phyloP scores from a whole-genome alignment of 148 eudicot genomes.

The Spergularia bocconei region DNA sequence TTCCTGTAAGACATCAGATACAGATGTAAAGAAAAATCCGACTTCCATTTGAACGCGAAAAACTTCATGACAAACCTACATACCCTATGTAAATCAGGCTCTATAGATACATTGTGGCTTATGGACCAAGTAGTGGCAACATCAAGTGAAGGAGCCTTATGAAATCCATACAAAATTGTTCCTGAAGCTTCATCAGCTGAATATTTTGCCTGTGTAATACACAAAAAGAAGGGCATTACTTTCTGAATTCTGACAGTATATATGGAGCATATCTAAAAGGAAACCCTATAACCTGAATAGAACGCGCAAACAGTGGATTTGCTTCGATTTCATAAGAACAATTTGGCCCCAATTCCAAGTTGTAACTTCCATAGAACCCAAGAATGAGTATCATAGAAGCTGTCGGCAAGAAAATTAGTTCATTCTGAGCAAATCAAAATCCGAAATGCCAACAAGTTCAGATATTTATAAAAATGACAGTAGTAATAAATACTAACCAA shows the following conservation, averaged over 20 bases:
- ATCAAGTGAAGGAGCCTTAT: constrained; percentile 55
- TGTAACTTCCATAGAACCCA: constrained; percentile 49
- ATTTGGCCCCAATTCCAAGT: constrained; percentile 50
- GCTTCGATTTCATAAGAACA: constrained; percentile 39
- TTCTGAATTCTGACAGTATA: not conserved
- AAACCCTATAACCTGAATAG: constrained; percentile 41
- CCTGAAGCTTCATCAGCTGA: constrained; percentile 36
- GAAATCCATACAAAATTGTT: constrained; percentile 63
- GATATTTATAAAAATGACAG: not conserved
- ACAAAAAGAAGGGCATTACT: constrained; percentile 1
- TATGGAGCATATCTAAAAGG: not conserved
- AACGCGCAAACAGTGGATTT: constrained; percentile 45
- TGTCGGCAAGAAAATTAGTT: constrained; percentile 25
- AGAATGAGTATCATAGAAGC: constrained; percentile 50
- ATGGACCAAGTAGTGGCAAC: constrained; percentile 48
- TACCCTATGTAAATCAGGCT: constrained; percentile 38
- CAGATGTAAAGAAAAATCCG: not conserved
- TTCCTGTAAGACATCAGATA: constrained; percentile 36
- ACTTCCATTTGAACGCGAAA: not conserved
- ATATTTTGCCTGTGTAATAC: constrained; percentile 41
- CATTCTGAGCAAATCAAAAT: not conserved
- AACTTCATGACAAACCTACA: not conserved
- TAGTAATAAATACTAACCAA: constrained; percentile 34
- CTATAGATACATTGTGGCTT: constrained; percentile 30
- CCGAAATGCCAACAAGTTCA: not conserved